Base-by-base conservation (phyloP, 805 yeast genomes). In the Blastobotrys mokoenaii region DNA sequence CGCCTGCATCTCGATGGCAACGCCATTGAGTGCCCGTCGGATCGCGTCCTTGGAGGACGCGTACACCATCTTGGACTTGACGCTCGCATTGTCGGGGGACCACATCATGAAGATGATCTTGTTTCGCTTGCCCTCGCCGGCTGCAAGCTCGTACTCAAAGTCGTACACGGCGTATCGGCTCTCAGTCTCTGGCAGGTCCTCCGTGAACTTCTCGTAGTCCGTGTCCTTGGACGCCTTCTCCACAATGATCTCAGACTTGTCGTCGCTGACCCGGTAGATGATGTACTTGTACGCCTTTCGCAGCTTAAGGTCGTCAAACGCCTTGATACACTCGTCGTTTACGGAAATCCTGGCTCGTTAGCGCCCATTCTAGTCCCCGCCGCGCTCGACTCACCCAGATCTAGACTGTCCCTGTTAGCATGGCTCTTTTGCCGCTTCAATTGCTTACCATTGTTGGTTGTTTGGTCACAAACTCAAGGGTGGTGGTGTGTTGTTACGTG, bases 21-120 rank as follows among this genome's bases (percentile, higher is more conserved):
- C 80, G 69, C 98, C 98, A 67, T 85, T 90, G 64, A 93, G 76
- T 46, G 98, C 90, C 72, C 96, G 87, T 77, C 97, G 90, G 63
- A 93, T 78, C 41, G 97, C 96, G 61, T 89, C 97, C 72, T 88
- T 88, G 50, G 97, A 89, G n/a, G 96, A 80, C 40, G 98, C 97
- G 73, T 89, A 90, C 52, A 90, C 84, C 98, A 93, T 93, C 84
- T 93, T 93, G 59, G 58, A 68, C 74, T 94, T 84, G 61, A 93
- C 81, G 51, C 93, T 87, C 45, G 97, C 96, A 51, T 95, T 86
- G 66, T 93, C 98, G 61, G 98, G 98, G 51, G 97, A 81, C 98
- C 98, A 93, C 56, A 93, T 84, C 73, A 64, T 77, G 65, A 80
- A 80, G 49, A 78, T 75, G 56, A 80, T 76, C 74, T 80, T 80